Evolutionary conservation across 2,329 filamentous ascomycete species (phyloP).

Genomic region (Cercospora zeina): DNA sequence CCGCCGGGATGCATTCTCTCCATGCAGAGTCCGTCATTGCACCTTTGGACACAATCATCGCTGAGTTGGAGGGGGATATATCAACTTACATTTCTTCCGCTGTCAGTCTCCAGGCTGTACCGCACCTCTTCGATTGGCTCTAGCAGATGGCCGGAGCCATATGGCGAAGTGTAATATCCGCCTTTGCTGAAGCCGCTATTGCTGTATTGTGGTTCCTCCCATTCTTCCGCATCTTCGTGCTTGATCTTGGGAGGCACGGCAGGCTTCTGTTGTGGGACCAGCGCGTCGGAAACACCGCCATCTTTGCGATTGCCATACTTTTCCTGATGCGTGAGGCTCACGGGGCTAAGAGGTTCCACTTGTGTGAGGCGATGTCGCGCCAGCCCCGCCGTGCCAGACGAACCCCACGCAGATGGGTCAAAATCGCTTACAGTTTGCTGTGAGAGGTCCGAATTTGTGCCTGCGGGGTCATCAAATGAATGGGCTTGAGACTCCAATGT

Average conservation of each 20-base stretch:
- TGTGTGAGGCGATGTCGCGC: constrained; percentile 37
- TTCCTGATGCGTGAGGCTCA: constrained; percentile 42
- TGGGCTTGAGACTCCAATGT: constrained; percentile 72
- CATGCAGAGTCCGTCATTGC: neutral
- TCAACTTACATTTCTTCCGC: constrained; percentile 33
- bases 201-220: constrained; percentile 38
- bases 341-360: constrained; percentile 34
- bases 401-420: constrained; percentile 53
- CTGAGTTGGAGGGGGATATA: neutral
- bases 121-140: constrained; percentile 55
- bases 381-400: constrained; percentile 39
- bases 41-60: neutral
- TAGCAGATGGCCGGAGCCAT: constrained; percentile 44
- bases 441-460: constrained; percentile 41
- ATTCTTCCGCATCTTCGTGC: constrained; percentile 35
- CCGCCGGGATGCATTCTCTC: neutral
- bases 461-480: constrained; percentile 51
- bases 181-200: constrained; percentile 40
- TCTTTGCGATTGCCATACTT: constrained; percentile 46
- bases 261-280: constrained; percentile 50
- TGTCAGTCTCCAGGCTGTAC: constrained; percentile 53
- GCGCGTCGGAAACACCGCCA: constrained; percentile 58
- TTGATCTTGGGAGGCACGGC: constrained; percentile 30
- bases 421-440: constrained; percentile 41
- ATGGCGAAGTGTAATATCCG: constrained; percentile 41